Evolutionary conservation across 176 grass and related monocot genomes (phyloP).

Genomic region (Hordeum vulgare): DNA sequence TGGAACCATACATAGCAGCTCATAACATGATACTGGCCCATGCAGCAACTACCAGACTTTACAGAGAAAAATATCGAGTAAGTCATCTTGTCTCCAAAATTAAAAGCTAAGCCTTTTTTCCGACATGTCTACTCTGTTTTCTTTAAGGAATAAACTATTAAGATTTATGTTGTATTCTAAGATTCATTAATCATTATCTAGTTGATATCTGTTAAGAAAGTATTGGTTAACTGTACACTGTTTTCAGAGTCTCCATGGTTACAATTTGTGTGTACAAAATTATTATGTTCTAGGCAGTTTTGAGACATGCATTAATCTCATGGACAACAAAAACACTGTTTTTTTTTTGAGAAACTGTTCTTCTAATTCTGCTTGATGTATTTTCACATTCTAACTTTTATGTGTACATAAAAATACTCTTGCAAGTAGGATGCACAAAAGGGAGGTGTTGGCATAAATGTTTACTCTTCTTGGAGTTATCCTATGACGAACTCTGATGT

Average conservation of each 20-base stretch:
- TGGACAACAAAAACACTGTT: neutral
- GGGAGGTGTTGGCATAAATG: slow-evolving; percentile 46
- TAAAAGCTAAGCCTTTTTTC: neutral
- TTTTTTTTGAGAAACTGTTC: too few relatives aligned
- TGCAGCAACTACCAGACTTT: slow-evolving; percentile 33
- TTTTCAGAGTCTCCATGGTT: neutral
- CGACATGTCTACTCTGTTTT: neutral
- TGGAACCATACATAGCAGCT: slow-evolving; percentile 50
- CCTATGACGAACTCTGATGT: slow-evolving; percentile 40
- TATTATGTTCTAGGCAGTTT: neutral
- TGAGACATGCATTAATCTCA: neutral
- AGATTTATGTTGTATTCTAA: neutral
- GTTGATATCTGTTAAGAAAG: neutral
- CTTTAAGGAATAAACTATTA: neutral
- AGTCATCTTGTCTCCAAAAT: slow-evolving; percentile 1
- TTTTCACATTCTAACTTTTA: neutral
- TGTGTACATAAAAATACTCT: neutral
- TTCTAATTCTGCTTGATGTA: neutral
- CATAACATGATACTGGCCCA: slow-evolving; percentile 52
- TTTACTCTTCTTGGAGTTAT: slow-evolving; percentile 39
- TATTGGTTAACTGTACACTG: neutral
- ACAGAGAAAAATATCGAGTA: slow-evolving; percentile 41
- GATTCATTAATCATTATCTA: neutral
- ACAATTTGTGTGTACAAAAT: neutral
- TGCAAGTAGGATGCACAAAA: slow-evolving; percentile 30